Conservation (phyloP, 1,139 yeast species). For the Geotrichum citri-aurantii region DNA sequence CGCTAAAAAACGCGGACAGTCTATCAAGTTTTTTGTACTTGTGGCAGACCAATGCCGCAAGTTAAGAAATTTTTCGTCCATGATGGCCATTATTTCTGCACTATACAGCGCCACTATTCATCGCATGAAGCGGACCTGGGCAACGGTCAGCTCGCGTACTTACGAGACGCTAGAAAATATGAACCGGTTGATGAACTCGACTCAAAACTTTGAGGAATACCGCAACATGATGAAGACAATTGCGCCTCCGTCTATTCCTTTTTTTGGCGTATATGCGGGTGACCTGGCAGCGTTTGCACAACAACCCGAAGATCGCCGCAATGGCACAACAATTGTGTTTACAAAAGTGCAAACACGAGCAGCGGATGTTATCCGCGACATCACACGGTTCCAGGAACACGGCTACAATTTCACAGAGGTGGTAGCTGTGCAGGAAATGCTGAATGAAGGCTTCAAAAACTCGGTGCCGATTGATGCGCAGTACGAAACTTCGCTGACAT, state of each 20-base stretch:
- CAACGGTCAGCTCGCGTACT: constrained; percentile 50
- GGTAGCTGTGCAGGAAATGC: constrained; percentile 55
- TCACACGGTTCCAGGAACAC: constrained; percentile 62
- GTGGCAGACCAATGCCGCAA: constrained; percentile 76
- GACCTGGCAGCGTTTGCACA: constrained; percentile 69
- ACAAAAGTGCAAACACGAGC: constrained; percentile 58
- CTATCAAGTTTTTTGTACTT: constrained; percentile 66
- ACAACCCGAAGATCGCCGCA: constrained; percentile 51
- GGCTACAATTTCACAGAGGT: constrained; percentile 61
- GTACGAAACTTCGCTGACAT: constrained; percentile 62
- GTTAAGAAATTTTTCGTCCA: constrained; percentile 76
- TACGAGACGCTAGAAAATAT: constrained; percentile 54
- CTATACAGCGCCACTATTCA: constrained; percentile 81
- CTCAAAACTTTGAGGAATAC: constrained; percentile 79
- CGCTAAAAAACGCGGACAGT: constrained; percentile 58
- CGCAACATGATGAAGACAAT: constrained; percentile 70
- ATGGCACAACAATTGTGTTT: constrained; percentile 38
- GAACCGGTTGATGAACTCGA: constrained; percentile 81
- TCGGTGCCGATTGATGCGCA: constrained; percentile 77
- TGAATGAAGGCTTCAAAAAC: constrained; percentile 52
- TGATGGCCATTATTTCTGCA: constrained; percentile 91
- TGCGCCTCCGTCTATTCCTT: constrained; percentile 84
- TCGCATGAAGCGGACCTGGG: constrained; percentile 82
- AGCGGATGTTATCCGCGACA: constrained; percentile 65
- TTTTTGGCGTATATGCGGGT: constrained; percentile 82